Conservation (phyloP, 345 rosid genomes). For the Eucalyptus pauciflora region DNA sequence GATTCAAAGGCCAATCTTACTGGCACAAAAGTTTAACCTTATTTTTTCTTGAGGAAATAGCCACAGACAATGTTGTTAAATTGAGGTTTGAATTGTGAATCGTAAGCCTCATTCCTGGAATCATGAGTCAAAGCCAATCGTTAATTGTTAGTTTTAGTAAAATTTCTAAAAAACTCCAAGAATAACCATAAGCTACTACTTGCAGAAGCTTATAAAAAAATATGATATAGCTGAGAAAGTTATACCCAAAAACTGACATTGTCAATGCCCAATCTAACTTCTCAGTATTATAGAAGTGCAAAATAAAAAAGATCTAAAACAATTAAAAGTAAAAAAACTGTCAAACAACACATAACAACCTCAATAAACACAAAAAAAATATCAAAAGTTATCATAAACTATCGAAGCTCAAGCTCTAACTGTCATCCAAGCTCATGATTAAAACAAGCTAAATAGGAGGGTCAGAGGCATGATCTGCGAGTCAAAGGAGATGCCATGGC, state of each 20-base stretch:
- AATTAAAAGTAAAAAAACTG: background rate
- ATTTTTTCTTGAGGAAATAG: background rate
- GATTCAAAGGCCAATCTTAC: background rate
- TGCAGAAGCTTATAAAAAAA: background rate
- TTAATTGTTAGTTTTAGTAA: background rate
- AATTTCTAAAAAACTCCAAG: background rate
- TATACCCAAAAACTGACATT: background rate
- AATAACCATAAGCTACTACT: background rate
- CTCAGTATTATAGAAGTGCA: background rate
- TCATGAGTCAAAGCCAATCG: background rate
- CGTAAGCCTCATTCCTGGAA: background rate
- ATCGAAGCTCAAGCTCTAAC: background rate
- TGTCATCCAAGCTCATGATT: background rate
- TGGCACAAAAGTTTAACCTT: background rate
- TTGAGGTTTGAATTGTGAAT: background rate
- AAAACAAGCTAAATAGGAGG: background rate
- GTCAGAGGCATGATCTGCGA: background rate
- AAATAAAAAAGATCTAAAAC: background rate
- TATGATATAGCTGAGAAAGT: background rate
- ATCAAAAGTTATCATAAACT: background rate
- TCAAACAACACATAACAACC: background rate
- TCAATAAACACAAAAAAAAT: background rate
- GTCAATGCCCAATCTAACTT: background rate
- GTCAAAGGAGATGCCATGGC: background rate
- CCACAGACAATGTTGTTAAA: background rate